Conservation (phyloP, 257 asterid genomes). For the Knoxia roxburghii region DNA sequence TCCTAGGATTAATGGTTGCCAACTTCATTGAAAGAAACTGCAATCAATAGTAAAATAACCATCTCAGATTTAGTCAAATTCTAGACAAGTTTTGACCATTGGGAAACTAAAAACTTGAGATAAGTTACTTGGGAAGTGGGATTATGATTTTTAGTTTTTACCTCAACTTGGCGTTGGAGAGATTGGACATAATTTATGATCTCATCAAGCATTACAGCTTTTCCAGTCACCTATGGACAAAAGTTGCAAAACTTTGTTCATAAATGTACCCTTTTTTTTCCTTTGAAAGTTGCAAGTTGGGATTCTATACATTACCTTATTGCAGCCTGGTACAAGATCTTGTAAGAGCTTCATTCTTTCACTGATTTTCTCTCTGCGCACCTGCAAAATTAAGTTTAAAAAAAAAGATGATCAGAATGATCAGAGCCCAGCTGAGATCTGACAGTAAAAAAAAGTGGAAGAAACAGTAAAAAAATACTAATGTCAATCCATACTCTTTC, state of each 20-base stretch:
- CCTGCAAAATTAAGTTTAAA: conserved; percentile 32
- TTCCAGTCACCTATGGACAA: conserved; percentile 64
- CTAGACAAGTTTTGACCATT: neutral
- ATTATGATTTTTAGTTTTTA: conserved; percentile 11
- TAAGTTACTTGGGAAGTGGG: neutral
- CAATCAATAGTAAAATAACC: conserved; percentile 11
- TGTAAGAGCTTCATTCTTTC: conserved; percentile 85
- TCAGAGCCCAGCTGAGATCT: neutral
- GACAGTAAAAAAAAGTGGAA: neutral
- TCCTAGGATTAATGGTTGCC: conserved; percentile 71
- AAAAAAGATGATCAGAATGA: neutral
- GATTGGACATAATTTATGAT: conserved; percentile 86
- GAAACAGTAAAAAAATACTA: neutral
- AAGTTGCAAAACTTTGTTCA: neutral
- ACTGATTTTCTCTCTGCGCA: conserved; percentile 83
- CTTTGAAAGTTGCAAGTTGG: neutral
- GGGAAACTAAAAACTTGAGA: too few relatives aligned
- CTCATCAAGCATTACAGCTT: conserved; percentile 99
- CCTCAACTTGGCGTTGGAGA: conserved; percentile 87
- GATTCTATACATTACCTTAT: conserved; percentile 44
- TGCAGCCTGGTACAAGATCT: conserved; percentile 97
- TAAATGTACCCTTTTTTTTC: neutral
- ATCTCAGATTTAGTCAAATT: neutral
- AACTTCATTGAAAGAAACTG: conserved; percentile 91
- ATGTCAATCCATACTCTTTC: conserved; percentile 54